Evolutionary conservation across 108 stramenopile genomes (phyloP).

Genomic region (Heterococcus sp.): DNA sequence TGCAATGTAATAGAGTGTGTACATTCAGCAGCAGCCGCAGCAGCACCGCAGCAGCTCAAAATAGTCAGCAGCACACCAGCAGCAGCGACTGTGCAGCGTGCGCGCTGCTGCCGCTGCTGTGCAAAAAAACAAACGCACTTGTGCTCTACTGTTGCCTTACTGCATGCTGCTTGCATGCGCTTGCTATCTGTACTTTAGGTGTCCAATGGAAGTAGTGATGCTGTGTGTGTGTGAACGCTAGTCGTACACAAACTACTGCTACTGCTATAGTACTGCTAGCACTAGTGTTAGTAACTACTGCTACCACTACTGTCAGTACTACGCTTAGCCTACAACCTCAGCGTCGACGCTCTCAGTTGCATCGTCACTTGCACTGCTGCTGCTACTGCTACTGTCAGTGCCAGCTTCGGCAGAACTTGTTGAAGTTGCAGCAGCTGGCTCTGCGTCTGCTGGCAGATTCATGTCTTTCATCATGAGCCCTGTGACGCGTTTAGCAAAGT

Average conservation of each 20-base stretch:
- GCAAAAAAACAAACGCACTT: too few species aligned
- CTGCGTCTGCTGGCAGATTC: constrained; percentile 1
- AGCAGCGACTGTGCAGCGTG: constrained; percentile 22
- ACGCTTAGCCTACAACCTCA: background rate
- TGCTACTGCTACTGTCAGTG: background rate
- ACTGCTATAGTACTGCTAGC: background rate
- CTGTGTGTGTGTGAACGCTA: too few species aligned
- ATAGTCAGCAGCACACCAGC: too few species aligned
- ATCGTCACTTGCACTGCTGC: background rate
- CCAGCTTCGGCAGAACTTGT: too few species aligned
- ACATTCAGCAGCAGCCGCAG: constrained; percentile 20
- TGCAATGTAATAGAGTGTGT: too few species aligned
- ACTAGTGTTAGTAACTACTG: background rate
- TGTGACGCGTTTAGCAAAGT: constrained; percentile 80
- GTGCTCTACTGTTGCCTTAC: background rate
- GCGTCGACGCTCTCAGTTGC: background rate
- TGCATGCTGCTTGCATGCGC: constrained; percentile 30
- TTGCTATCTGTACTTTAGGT: too few species aligned
- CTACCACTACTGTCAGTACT: background rate
- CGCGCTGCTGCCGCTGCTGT: too few species aligned
- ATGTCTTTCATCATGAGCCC: constrained; percentile 65
- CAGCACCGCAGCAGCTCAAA: too few species aligned
- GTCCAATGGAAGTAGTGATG: too few species aligned
- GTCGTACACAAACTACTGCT: constrained; percentile 46
- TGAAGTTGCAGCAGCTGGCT: too few species aligned